Evolutionary conservation across 2,329 filamentous ascomycete species (phyloP).

Genomic region (Macrophomina phaseolina): DNA sequence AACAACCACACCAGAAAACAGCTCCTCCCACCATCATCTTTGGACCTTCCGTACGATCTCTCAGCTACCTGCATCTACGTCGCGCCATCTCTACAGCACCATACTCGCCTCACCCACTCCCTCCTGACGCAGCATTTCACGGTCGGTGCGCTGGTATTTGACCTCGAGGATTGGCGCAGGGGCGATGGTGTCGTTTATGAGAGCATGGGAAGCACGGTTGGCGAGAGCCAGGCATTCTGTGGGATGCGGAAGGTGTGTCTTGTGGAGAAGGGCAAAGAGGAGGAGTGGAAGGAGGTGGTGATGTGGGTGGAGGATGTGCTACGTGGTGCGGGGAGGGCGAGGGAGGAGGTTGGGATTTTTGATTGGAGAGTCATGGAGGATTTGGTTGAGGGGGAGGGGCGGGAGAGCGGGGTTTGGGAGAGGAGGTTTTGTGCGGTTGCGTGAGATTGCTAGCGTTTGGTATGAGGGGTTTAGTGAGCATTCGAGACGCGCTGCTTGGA

Average conservation of each 20-base stretch:
- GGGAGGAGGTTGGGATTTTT: background rate
- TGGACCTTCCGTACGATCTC: background rate
- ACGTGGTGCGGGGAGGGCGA: background rate
- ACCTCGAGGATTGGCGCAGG: slow-evolving; percentile 10
- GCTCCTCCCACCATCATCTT: background rate
- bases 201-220: slow-evolving; percentile 4
- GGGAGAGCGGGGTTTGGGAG: slow-evolving; percentile 2
- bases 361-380: slow-evolving; percentile 20
- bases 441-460: background rate
- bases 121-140: background rate
- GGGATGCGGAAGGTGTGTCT: background rate
- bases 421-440: background rate
- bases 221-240: slow-evolving; percentile 13
- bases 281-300: background rate
- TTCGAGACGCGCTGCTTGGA: background rate
- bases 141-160: background rate
- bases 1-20: background rate
- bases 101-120: background rate
- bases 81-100: background rate
- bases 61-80: background rate
- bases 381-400: slow-evolving; percentile 3
- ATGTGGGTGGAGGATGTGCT: background rate
- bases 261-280: background rate
- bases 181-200: slow-evolving; percentile 6
- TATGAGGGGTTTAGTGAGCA: background rate